Conservation (phyloP, 345 rosid species). For the Citrus australasica region DNA sequence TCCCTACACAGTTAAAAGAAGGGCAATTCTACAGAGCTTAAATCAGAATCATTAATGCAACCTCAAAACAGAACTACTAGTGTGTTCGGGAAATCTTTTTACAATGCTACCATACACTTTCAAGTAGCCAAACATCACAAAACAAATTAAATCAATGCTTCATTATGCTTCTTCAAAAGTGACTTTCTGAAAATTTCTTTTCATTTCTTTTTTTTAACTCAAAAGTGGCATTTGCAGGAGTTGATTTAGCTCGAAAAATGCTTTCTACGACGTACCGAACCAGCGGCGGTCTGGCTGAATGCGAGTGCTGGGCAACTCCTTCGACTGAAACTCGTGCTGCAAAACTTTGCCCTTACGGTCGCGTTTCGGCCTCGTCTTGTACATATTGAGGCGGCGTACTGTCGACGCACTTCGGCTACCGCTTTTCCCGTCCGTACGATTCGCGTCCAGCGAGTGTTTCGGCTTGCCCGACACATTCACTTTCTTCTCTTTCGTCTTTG, state of each 20-base stretch:
- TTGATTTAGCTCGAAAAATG: not conserved
- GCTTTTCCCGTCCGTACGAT: conserved; percentile 55
- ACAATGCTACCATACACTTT: too few relatives aligned
- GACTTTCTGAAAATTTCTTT: too few relatives aligned
- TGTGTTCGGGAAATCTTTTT: not conserved
- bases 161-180: too few relatives aligned
- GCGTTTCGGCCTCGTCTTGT: conserved; percentile 61
- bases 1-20: conserved; percentile 34
- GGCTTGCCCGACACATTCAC: conserved; percentile 81
- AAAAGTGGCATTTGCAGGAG: too few relatives aligned
- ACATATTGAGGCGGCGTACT: conserved; percentile 90
- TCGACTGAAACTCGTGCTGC: conserved; percentile 68
- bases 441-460: conserved; percentile 86
- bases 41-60: not conserved
- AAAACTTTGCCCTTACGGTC: conserved; percentile 50
- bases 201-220: not conserved
- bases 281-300: conserved; percentile 87
- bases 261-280: conserved; percentile 51
- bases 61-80: not conserved
- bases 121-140: not conserved
- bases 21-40: not conserved
- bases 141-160: too few relatives aligned
- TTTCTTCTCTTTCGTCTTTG: conserved; percentile 55
- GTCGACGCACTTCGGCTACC: conserved; percentile 59
- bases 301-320: conserved; percentile 71